Evolutionary conservation across 2,329 filamentous ascomycete genomes (phyloP).

Genomic region (Alternaria atra): DNA sequence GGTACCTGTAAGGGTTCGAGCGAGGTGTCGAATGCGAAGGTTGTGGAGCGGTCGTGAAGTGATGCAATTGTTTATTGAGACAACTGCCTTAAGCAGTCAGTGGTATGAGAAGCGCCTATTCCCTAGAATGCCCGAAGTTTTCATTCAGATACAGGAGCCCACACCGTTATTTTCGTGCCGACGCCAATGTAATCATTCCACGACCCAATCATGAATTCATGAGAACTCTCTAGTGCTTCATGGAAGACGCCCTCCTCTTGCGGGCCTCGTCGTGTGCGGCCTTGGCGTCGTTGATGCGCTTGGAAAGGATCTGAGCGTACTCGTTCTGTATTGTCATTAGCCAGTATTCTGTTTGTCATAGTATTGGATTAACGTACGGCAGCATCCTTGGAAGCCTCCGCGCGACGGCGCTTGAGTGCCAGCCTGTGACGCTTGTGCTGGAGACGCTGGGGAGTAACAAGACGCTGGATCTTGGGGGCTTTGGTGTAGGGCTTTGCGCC

Average conservation of each 20-base stretch:
- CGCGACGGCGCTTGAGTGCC: slow-evolving; percentile 96
- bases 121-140: slow-evolving; percentile 45
- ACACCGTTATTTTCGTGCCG: slow-evolving; percentile 47
- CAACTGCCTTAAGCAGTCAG: slow-evolving; percentile 49
- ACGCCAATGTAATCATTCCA: slow-evolving; percentile 50
- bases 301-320: slow-evolving; percentile 94
- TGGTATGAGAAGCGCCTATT: slow-evolving; percentile 47
- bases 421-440: slow-evolving; percentile 99
- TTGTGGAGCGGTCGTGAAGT: slow-evolving; percentile 32
- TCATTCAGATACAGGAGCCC: slow-evolving; percentile 45
- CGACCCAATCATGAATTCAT: slow-evolving; percentile 45
- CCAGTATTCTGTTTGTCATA: neutral
- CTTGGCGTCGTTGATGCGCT: slow-evolving; percentile 97
- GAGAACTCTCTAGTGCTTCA: slow-evolving; percentile 50
- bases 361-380: slow-evolving; percentile 71
- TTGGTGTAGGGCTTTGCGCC: slow-evolving; percentile 99
- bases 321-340: slow-evolving; percentile 75
- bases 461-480: slow-evolving; percentile 99
- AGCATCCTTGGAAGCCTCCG: slow-evolving; percentile 98
- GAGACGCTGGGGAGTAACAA: slow-evolving; percentile 98
- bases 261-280: slow-evolving; percentile 89
- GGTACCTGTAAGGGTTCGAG: neutral
- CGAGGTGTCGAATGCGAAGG: neutral
- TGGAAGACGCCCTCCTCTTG: slow-evolving; percentile 94
- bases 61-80: slow-evolving; percentile 51